Base-by-base conservation (phyloP, 148 eudicot genomes). In the Vaccinium vitisidaea region DNA sequence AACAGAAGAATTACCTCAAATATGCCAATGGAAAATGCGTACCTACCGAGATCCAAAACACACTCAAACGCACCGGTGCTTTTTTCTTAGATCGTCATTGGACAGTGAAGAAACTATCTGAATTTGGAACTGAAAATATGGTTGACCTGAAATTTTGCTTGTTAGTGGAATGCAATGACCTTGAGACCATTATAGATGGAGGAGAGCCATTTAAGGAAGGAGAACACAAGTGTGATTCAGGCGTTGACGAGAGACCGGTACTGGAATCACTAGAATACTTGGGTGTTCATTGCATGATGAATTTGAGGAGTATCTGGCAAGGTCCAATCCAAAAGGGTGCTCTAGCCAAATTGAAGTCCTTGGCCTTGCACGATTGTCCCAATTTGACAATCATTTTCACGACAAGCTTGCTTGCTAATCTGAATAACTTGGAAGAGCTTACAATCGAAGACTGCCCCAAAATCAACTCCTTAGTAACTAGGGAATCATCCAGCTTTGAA, bases 381-480 rank as follows among this genome's bases (percentile, higher is more conserved):
- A 70, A 52, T 52, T 70, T 84, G 67, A 84, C 53, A 79, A 78
- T 54, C 83, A 79, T 84, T 69, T 84, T 84, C 25, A 79, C 86
- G 0, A 55, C 2, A 30, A 9, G 50, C 21, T 46, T 67, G 53
- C 83, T 84, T 32, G 65, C n/a, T 30, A 79, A 69, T 53, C 61
- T 84, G 11, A 1, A 2, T 7, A 69, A 55, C 82, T 69, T 84
- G 82, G 53, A 79, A 50, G 86, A 77, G 59, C 71, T 84, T 50
- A 50, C 53, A 25, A 75, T 78, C 25, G 83, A 84, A 84, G 86
- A 84, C 54, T 84, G 86, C 69, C 83, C 86, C 67, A 67, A 79
- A 53, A 71, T 84, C 6, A 53, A 69, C 11, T 4, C 67, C 78
- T 61, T 84, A 25, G 78, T 84, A 53, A 6, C 2, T 52, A 19